Evolutionary conservation across 1,139 yeast genomes (phyloP), one percentile per base, ranked within the genome.

Genomic region (Kurtzmaniella quercitrusa): DNA sequence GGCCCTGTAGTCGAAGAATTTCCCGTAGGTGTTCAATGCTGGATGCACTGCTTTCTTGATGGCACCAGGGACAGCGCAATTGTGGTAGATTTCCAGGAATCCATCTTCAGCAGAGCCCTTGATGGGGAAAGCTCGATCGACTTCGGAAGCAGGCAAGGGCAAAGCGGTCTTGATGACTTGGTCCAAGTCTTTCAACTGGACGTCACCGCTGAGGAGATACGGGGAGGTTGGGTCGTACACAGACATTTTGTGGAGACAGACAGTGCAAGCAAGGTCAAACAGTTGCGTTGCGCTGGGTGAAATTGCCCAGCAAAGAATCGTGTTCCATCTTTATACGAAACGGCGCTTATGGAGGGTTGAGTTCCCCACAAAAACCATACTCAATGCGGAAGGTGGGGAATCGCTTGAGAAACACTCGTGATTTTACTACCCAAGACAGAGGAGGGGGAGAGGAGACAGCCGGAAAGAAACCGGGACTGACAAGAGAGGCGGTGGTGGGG

Each of bases 81-180:
- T 69, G 38, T 75, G 52, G 53, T 63, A 70, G 39, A 69, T 58
- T 11, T 60, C 54, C 11, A 72, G 63, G 46, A 47, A 63, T 1
- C 72, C 74, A 1, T 50, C 54, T 25, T 52, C 50, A 24, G 51
- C 62, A 12, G 72, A 56, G 2, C 69, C 70, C 1, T 65, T 60
- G 16, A 69, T 46, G 3, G 67, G 57, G 5, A 59, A 54, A 1
- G 73, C 24, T 12, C 21, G 25, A 19, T 36, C 38, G 14, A 27
- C 14, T 36, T 36, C 21, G 15, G 16, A 15, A 7, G 19, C 16
- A 2, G 25, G 15, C 14, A 36, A 36, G 3, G 38, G 38, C 8
- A 36, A 21, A 21, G 19, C 9, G 16, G 23, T 19, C 10, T 36
- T 18, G 6, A 36, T 19, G 14, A 31, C 11, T 4, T 15, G 9